phyloP scores from a whole-genome alignment of 148 eudicot species.

The Silene latifolia region DNA sequence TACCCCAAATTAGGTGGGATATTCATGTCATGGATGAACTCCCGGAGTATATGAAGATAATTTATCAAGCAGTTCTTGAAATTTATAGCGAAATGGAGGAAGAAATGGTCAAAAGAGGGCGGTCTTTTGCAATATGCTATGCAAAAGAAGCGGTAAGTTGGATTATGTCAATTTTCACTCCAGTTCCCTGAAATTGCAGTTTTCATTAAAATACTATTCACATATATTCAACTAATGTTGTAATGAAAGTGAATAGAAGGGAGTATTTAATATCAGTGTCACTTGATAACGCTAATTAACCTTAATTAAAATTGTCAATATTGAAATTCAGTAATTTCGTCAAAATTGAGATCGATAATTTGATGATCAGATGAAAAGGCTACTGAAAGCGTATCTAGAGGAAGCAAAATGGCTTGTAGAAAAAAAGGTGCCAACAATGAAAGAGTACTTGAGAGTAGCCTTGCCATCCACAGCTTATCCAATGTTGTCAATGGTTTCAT shows the following conservation, averaged over 20 bases:
- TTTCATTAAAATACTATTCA: too few relatives aligned
- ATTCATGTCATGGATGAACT: constrained; percentile 18
- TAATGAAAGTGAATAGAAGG: too few relatives aligned
- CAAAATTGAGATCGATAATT: too few relatives aligned
- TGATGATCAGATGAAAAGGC: constrained; percentile 1
- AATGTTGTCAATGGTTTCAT: not conserved
- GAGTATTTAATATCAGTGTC: too few relatives aligned
- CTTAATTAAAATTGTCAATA: too few relatives aligned
- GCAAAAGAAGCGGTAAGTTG: constrained; percentile 11
- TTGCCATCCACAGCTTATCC: constrained; percentile 2
- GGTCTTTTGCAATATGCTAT: not conserved
- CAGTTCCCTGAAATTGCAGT: too few relatives aligned
- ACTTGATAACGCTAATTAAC: too few relatives aligned
- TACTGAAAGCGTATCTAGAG: constrained; percentile 8
- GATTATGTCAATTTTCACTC: too few relatives aligned
- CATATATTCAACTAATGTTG: too few relatives aligned
- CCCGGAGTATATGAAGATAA: constrained; percentile 21
- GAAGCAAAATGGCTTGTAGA: constrained; percentile 14
- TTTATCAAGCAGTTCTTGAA: not conserved
- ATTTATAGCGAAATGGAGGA: constrained; percentile 10
- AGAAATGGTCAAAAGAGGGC: not conserved
- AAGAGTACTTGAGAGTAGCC: constrained; percentile 8
- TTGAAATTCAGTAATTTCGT: too few relatives aligned
- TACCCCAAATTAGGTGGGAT: constrained; percentile 11
- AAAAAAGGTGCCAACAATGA: constrained; percentile 6